Evolutionary conservation across 2,329 filamentous ascomycete genomes (phyloP).

Genomic region (Ustilaginoidea virens): DNA sequence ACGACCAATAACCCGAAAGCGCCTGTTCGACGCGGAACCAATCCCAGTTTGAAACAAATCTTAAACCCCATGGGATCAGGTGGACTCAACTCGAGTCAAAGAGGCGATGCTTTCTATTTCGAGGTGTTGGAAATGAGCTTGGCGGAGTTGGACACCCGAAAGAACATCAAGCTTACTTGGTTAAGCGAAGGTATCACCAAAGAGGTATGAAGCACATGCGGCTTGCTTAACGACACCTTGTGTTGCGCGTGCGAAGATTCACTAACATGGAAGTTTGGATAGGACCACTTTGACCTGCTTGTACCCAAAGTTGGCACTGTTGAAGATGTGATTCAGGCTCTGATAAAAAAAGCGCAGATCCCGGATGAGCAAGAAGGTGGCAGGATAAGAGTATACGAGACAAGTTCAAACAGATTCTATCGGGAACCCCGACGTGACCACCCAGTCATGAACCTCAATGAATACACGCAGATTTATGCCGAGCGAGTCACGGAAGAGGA

Average conservation of each 20-base stretch:
- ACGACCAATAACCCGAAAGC: slow-evolving; percentile 63
- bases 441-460: slow-evolving; percentile 67
- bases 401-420: slow-evolving; percentile 68
- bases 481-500: slow-evolving; percentile 68
- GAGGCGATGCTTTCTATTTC: slow-evolving; percentile 70
- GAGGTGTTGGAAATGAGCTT: slow-evolving; percentile 91
- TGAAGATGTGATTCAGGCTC: slow-evolving; percentile 57
- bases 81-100: slow-evolving; percentile 55
- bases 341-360: slow-evolving; percentile 70
- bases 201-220: slow-evolving; percentile 44
- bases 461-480: slow-evolving; percentile 69
- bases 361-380: slow-evolving; percentile 55
- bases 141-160: slow-evolving; percentile 86
- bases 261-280: neutral
- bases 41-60: slow-evolving; percentile 62
- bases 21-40: slow-evolving; percentile 56
- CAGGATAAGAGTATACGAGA: slow-evolving; percentile 68
- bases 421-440: slow-evolving; percentile 58
- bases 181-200: slow-evolving; percentile 83
- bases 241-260: too few relatives aligned
- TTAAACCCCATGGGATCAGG: slow-evolving; percentile 54
- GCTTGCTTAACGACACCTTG: too few relatives aligned
- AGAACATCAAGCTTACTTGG: slow-evolving; percentile 68
- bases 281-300: slow-evolving; percentile 69
- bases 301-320: slow-evolving; percentile 77